phyloP scores from a whole-genome alignment of 73 alveolate genomes.

The Paramecium octaurelia region DNA sequence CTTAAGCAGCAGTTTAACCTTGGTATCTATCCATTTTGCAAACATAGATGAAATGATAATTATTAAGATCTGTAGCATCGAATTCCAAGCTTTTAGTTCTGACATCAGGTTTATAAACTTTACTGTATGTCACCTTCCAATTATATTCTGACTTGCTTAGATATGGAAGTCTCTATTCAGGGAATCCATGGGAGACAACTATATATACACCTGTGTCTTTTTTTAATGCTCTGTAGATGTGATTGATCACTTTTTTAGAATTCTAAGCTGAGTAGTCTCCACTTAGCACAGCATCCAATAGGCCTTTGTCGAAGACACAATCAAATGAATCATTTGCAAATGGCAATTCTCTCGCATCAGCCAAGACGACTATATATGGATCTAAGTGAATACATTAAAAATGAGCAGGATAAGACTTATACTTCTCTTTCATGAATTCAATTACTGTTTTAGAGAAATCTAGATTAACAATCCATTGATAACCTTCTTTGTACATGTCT shows the following conservation, averaged over 20 bases:
- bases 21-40: constrained; percentile 40
- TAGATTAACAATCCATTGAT: constrained; percentile 49
- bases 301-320: constrained; percentile 59
- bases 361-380: background rate
- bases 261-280: constrained; percentile 60
- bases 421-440: constrained; percentile 16
- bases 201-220: constrained; percentile 53
- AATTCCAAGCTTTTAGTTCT: constrained; percentile 22
- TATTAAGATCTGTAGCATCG: constrained; percentile 48
- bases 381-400: constrained; percentile 12
- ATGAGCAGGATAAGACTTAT: constrained; percentile 34
- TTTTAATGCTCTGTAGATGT: constrained; percentile 7
- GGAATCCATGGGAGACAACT: constrained; percentile 48
- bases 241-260: constrained; percentile 48
- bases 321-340: constrained; percentile 50
- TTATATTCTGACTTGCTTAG: background rate
- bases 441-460: constrained; percentile 54
- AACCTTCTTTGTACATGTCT: constrained; percentile 61
- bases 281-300: constrained; percentile 54
- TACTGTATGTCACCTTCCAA: constrained; percentile 39
- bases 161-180: constrained; percentile 5
- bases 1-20: constrained; percentile 26
- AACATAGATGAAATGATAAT: constrained; percentile 56
- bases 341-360: constrained; percentile 24
- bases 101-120: constrained; percentile 57